Percentiles rank a stretch among this genome's conserved stretches.
Conservation (phyloP, 1,139 yeast genomes). For the Geotrichum restrictum region DNA sequence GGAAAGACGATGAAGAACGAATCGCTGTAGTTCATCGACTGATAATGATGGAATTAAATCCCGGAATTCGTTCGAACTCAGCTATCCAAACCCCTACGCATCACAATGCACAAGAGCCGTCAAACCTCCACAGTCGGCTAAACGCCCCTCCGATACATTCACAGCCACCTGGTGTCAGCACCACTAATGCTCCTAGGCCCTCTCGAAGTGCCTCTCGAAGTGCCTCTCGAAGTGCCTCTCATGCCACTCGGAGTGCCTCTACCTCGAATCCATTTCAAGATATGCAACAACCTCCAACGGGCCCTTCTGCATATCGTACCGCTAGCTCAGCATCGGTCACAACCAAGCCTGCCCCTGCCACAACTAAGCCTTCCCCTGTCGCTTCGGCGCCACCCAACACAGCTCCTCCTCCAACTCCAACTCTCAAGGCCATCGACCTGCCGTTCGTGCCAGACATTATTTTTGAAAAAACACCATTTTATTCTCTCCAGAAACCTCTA, state of each 20-base stretch:
- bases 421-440: no score
- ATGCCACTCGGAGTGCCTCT: no score
- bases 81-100: neutral
- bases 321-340: neutral
- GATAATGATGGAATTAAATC: slow-evolving; percentile 8
- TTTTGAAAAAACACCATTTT: slow-evolving; percentile 12
- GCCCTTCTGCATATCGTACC: neutral
- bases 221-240: no score
- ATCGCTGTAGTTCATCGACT: slow-evolving; percentile 2
- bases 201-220: no score
- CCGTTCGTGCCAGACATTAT: no score
- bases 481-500: neutral
- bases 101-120: no score
- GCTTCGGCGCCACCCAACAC: no score
- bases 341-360: neutral
- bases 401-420: no score
- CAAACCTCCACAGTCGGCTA: neutral
- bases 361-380: no score
- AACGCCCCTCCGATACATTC: neutral
- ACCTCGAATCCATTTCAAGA: no score
- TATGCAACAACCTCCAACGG: neutral
- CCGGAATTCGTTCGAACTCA: neutral
- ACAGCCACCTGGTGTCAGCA: neutral
- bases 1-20: slow-evolving; percentile 7
- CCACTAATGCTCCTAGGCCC: no score